phyloP scores from a whole-genome alignment of 2,329 filamentous ascomycete species.

The Colletotrichum graminicola region DNA sequence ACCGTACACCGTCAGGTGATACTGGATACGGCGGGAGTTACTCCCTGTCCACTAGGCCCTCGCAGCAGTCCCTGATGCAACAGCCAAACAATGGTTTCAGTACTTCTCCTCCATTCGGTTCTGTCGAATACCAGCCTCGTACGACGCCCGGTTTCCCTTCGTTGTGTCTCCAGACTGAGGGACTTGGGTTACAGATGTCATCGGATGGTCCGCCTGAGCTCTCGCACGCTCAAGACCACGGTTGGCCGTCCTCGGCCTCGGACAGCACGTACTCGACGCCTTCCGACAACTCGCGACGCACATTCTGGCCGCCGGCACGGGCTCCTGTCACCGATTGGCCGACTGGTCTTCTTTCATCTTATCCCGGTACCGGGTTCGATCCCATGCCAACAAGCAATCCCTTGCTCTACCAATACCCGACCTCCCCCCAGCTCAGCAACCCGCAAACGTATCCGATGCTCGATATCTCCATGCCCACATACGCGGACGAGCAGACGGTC shows the following conservation, averaged over 20 bases:
- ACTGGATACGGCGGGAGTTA: conserved; percentile 38
- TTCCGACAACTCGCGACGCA: conserved; percentile 52
- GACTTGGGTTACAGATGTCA: conserved; percentile 34
- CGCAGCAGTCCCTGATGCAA: conserved; percentile 35
- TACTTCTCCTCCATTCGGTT: conserved; percentile 27
- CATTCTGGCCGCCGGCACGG: conserved; percentile 44
- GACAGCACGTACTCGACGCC: conserved; percentile 63
- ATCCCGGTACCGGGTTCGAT: conserved; percentile 46
- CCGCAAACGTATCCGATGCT: conserved; percentile 52
- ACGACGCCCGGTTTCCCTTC: conserved; percentile 38
- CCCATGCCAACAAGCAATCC: conserved; percentile 45
- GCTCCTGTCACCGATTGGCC: conserved; percentile 51
- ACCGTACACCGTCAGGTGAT: conserved; percentile 37
- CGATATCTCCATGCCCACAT: conserved; percentile 53
- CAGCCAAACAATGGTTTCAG: conserved; percentile 29
- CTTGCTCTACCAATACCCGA: conserved; percentile 49
- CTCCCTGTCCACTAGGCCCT: conserved; percentile 25
- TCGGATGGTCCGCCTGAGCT: conserved; percentile 39
- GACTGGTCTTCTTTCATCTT: conserved; percentile 47
- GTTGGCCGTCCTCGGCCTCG: conserved; percentile 60
- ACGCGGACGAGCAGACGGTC: conserved; percentile 52
- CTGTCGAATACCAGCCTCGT: conserved; percentile 40
- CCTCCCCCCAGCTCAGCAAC: conserved; percentile 45
- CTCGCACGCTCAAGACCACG: conserved; percentile 50
- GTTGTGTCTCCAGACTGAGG: conserved; percentile 38